Evolutionary conservation across 495 filamentous ascomycete species (phyloP), one percentile per base, ranked within the genome.

Genomic region (Hypoxylon lienhwacheense): DNA sequence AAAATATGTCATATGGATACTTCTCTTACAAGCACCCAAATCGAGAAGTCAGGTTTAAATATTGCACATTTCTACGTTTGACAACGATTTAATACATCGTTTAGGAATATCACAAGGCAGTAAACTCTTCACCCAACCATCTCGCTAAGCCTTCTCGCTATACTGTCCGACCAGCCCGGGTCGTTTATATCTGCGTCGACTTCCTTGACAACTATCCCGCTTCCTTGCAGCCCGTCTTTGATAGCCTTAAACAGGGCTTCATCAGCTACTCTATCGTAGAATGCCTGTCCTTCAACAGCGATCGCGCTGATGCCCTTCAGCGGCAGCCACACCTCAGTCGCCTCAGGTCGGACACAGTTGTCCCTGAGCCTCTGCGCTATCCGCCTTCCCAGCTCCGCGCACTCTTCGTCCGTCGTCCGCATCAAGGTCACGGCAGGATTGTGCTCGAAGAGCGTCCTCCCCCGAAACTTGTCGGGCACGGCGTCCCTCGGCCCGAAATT

Each of bases 401-500:
- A 79, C 63, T 89, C 85, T 17, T 80, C 70, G 15, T 40, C 47
- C 1, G 70, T 78, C 4, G 83, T 83, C 37, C 86, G 53, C 74
- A 88, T 77, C 5, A 89, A 55, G 2, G 86, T 88, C 14, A 88
- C 82, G 0, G 72, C 75, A 1, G 81, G 71, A 61, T 87, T 88
- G 61, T 89, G 86, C 64, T 78, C 80, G 53, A 78, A 77, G 7
- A 86, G 63, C n/a, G 67, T 68, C 32, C 84, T 66, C 4, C 51
- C 57, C 5, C 49, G 50, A 20, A 75, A 81, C 35, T 65, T 52
- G 32, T 71, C 60, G 0, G 85, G 85, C 5, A 89, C 70, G 0
- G 73, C 83, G 0, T 71, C 64, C 10, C 24, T 62, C 0, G 78
- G 71, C 0, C 85, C 85, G 56, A 87, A 88, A 53, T 88, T 87